Conservation (phyloP, 208 protist genomes). For the Acanthamoeba culbertsoni region DNA sequence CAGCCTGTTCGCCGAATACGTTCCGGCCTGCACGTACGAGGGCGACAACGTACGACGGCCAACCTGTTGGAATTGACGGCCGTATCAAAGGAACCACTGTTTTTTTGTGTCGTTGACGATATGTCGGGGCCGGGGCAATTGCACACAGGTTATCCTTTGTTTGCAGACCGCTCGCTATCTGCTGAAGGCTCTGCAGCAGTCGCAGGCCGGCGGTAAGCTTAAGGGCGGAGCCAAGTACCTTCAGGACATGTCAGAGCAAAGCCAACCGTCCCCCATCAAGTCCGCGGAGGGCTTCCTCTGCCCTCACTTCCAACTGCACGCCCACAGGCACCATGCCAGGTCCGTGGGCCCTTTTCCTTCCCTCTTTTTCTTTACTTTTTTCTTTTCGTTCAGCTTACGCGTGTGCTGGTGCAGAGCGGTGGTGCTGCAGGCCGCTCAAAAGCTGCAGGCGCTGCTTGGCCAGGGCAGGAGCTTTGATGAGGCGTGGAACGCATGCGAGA, state of each 20-base stretch:
- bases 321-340: neutral
- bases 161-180: conserved; percentile 28
- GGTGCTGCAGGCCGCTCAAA: neutral
- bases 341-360: no score
- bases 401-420: neutral
- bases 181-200: neutral
- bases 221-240: neutral
- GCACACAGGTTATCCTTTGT: neutral
- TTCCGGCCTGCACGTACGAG: neutral
- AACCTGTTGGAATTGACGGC: neutral
- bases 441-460: neutral
- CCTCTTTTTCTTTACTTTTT: no score
- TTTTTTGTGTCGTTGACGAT: neutral
- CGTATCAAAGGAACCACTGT: no score
- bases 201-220: neutral
- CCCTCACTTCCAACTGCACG: neutral
- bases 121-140: no score
- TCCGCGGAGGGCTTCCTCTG: neutral
- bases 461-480: neutral
- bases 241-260: neutral
- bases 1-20: neutral
- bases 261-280: neutral
- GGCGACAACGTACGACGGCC: neutral
- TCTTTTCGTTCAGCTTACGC: neutral
- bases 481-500: neutral